Percentiles rank a stretch among this genome's conserved stretches.
Evolutionary conservation across 345 rosid species (phyloP).

Genomic region (Acer negundo): DNA sequence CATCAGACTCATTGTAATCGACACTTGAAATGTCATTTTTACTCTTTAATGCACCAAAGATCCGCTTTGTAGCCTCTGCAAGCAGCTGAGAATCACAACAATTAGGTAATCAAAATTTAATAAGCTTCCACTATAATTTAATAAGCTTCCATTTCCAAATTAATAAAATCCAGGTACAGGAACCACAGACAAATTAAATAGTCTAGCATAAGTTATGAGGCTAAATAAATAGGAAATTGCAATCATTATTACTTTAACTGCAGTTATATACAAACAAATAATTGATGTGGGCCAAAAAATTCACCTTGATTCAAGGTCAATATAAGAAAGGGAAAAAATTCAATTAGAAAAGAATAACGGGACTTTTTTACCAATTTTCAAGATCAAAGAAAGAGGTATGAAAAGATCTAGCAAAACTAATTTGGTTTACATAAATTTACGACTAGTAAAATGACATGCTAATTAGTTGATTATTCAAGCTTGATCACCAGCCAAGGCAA

Average conservation of each 20-base stretch:
- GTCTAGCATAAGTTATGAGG: neutral
- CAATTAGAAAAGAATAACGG: neutral
- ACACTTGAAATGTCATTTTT: constrained; percentile 18
- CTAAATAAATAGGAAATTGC: neutral
- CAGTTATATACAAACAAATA: neutral
- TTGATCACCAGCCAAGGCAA: neutral
- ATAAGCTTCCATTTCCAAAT: constrained; percentile 13
- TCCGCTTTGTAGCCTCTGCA: constrained; percentile 44
- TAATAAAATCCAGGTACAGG: neutral
- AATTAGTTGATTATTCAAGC: neutral
- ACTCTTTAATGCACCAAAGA: constrained; percentile 32
- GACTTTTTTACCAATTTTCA: neutral
- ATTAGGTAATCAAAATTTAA: constrained; percentile 17
- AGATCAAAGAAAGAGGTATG: neutral
- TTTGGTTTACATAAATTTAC: neutral
- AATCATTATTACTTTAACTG: neutral
- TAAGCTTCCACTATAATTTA: constrained; percentile 13
- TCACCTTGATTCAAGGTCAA: constrained; percentile 3
- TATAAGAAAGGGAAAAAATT: neutral
- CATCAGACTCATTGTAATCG: constrained; percentile 21
- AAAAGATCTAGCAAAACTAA: neutral
- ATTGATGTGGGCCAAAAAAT: neutral
- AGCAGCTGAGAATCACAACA: constrained; percentile 38
- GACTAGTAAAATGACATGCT: neutral
- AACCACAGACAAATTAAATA: constrained; percentile 1